Percentiles rank a stretch among this genome's conserved stretches.
phyloP scores from a whole-genome alignment of 2,329 filamentous ascomycete species.

The Pseudogymnoascus sp. region DNA sequence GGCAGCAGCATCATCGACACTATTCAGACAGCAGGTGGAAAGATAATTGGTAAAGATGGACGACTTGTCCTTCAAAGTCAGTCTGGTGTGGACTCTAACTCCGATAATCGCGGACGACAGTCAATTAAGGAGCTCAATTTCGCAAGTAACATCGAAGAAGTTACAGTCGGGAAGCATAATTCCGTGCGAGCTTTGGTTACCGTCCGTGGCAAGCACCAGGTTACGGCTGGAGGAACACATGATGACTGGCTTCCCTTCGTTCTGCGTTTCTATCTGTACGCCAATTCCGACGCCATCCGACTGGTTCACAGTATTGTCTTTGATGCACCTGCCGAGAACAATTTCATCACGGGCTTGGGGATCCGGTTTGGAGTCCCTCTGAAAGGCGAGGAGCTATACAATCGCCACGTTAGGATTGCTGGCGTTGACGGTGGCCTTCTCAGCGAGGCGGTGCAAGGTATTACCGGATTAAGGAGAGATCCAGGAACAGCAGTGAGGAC shows the following conservation, averaged over 20 bases:
- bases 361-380: constrained; percentile 50
- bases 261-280: constrained; percentile 52
- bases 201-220: constrained; percentile 19
- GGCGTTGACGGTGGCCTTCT: constrained; percentile 49
- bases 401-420: constrained; percentile 51
- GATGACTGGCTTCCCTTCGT: constrained; percentile 39
- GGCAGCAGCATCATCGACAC: constrained; percentile 15
- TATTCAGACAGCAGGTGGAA: constrained; percentile 18
- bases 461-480: constrained; percentile 51
- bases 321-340: constrained; percentile 39
- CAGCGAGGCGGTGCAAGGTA: constrained; percentile 50
- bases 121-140: constrained; percentile 39
- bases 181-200: constrained; percentile 41
- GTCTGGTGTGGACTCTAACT: constrained; percentile 36
- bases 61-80: constrained; percentile 48
- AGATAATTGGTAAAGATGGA: constrained; percentile 29
- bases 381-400: constrained; percentile 43
- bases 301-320: constrained; percentile 50
- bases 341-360: constrained; percentile 48
- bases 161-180: constrained; percentile 39
- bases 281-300: constrained; percentile 46
- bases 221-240: constrained; percentile 29
- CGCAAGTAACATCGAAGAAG: constrained; percentile 43
- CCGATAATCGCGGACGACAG: constrained; percentile 30
- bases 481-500: constrained; percentile 42